phyloP scores from a whole-genome alignment of 73 alveolate genomes.

The Urostyla sp. region DNA sequence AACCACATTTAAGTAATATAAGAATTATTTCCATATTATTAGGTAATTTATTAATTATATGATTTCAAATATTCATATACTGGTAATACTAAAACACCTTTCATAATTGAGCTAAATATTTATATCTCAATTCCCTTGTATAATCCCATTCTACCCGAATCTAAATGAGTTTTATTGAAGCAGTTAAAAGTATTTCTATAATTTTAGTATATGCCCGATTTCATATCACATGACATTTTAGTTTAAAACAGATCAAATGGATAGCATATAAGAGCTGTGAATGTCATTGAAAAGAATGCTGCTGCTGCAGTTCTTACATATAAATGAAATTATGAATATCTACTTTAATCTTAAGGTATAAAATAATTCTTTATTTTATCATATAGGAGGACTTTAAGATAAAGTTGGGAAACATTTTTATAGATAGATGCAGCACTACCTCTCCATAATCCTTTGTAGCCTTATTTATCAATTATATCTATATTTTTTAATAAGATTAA shows the following conservation, averaged over 20 bases:
- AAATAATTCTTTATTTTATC: conserved; percentile 48
- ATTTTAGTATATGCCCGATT: conserved; percentile 19
- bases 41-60: not conserved
- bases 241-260: conserved; percentile 64
- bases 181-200: conserved; percentile 58
- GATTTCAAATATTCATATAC: conserved; percentile 40
- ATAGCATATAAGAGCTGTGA: conserved; percentile 24
- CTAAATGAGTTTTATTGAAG: conserved; percentile 57
- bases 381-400: conserved; percentile 34
- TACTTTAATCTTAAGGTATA: conserved; percentile 32
- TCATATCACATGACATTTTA: conserved; percentile 55
- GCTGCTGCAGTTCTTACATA: conserved; percentile 46
- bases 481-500: not conserved
- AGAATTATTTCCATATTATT: not conserved
- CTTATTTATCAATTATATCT: conserved; percentile 57
- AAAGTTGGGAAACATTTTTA: not conserved
- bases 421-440: conserved; percentile 60
- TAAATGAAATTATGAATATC: conserved; percentile 32
- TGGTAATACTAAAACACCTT: conserved; percentile 45
- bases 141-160: conserved; percentile 59
- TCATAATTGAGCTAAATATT: not conserved
- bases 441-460: conserved; percentile 52
- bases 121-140: conserved; percentile 48
- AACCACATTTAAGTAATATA: not conserved
- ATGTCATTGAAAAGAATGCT: conserved; percentile 9